phyloP scores from a whole-genome alignment of 768 basidiomycete genomes.

The Rhizopogon vinicolor region DNA sequence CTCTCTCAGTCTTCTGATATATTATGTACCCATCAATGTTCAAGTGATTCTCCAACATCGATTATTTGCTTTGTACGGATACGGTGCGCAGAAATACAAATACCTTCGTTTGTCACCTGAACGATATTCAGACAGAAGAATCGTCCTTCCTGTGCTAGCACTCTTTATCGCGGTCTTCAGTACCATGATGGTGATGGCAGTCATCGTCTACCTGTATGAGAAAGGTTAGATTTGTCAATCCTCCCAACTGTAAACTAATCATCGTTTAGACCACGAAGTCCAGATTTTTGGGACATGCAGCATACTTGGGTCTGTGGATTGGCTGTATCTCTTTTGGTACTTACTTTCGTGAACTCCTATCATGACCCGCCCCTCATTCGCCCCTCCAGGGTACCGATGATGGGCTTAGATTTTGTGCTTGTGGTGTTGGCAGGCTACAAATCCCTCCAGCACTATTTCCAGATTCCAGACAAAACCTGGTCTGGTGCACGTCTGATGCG shows the following conservation, averaged over 20 bases:
- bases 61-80: neutral
- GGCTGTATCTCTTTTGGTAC: slow-evolving; percentile 6
- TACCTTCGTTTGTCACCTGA: neutral
- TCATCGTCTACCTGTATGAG: neutral
- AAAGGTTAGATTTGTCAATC: neutral
- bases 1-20: neutral
- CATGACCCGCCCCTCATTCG: neutral
- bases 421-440: slow-evolving; percentile 3
- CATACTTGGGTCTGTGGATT: neutral
- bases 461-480: slow-evolving; percentile 2
- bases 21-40: neutral
- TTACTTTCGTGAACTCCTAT: neutral
- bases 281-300: neutral
- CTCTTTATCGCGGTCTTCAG: neutral
- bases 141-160: neutral
- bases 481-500: slow-evolving; percentile 3
- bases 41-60: slow-evolving; percentile 1
- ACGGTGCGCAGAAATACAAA: neutral
- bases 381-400: slow-evolving; percentile 1
- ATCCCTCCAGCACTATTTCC: slow-evolving; percentile 3
- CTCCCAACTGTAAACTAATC: neutral
- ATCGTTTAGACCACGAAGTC: neutral
- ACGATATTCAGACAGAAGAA: neutral
- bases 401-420: slow-evolving; percentile 2
- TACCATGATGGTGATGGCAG: neutral